phyloP scores from a whole-genome alignment of 768 basidiomycete genomes.

The Lentinula raphanica region DNA sequence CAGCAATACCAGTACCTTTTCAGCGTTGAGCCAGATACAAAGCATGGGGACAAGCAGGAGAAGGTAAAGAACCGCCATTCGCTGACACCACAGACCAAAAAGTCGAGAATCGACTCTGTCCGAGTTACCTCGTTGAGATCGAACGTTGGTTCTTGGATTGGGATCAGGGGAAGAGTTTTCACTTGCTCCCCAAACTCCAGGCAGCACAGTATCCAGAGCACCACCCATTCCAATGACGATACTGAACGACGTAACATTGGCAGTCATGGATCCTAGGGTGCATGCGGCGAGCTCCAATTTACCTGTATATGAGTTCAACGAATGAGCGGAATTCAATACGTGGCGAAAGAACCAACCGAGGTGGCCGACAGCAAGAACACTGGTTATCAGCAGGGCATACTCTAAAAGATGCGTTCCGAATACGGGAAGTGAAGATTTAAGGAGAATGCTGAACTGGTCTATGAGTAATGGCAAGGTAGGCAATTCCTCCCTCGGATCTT shows the following conservation, averaged over 20 bases:
- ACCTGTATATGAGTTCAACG: slow-evolving; percentile 15
- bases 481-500: not conserved
- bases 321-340: not conserved
- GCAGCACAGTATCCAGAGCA: slow-evolving; percentile 68
- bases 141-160: no score
- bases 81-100: slow-evolving; percentile 64
- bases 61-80: slow-evolving; percentile 34
- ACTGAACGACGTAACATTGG: slow-evolving; percentile 23
- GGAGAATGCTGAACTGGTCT: not conserved
- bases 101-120: not conserved
- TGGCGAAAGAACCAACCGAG: slow-evolving; percentile 27
- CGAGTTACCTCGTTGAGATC: slow-evolving; percentile 42
- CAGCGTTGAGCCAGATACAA: slow-evolving; percentile 49
- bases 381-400: slow-evolving; percentile 59
- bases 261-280: slow-evolving; percentile 45
- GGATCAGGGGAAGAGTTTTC: not conserved
- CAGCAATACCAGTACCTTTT: slow-evolving; percentile 48
- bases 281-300: slow-evolving; percentile 66
- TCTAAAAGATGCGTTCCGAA: slow-evolving; percentile 53
- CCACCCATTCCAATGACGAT: slow-evolving; percentile 46
- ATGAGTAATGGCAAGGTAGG: not conserved
- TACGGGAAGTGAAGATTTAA: not conserved
- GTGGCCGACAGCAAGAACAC: slow-evolving; percentile 70
- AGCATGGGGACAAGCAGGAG: slow-evolving; percentile 2
- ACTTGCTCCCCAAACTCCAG: slow-evolving; percentile 66